phyloP scores from a whole-genome alignment of 331 rosid genomes.

The Malus hybrid region DNA sequence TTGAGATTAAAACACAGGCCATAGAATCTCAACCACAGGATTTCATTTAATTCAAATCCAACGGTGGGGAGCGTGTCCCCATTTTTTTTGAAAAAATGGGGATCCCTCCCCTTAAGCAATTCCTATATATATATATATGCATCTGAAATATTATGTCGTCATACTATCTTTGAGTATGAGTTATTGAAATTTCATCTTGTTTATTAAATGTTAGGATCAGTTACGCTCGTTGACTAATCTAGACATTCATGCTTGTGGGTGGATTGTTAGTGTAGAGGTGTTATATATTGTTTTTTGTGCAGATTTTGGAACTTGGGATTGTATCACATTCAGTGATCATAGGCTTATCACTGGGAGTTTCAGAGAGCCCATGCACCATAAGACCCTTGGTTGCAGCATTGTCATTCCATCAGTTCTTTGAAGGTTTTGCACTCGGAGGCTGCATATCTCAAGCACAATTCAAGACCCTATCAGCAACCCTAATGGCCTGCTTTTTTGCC shows the following conservation, averaged over 20 bases:
- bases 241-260: not conserved
- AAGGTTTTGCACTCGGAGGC: conserved; percentile 98
- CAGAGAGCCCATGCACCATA: conserved; percentile 85
- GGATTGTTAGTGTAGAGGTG: not conserved
- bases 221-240: too few species aligned
- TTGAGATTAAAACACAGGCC: too few species aligned
- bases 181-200: too few species aligned
- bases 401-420: conserved; percentile 94
- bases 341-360: conserved; percentile 82
- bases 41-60: too few species aligned
- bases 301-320: conserved; percentile 94
- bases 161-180: too few species aligned
- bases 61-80: too few species aligned
- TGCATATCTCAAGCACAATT: conserved; percentile 93
- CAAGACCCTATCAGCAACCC: conserved; percentile 45
- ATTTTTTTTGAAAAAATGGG: too few species aligned
- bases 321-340: conserved; percentile 95
- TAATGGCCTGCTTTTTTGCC: conserved; percentile 87
- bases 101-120: too few species aligned
- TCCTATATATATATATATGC: too few species aligned
- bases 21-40: too few species aligned
- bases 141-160: not conserved
- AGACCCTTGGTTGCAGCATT: conserved; percentile 82
- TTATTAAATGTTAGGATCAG: too few species aligned
- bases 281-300: not conserved